Evolutionary conservation across 2,329 filamentous ascomycete species (phyloP).

Genomic region (Colletotrichum magnum): DNA sequence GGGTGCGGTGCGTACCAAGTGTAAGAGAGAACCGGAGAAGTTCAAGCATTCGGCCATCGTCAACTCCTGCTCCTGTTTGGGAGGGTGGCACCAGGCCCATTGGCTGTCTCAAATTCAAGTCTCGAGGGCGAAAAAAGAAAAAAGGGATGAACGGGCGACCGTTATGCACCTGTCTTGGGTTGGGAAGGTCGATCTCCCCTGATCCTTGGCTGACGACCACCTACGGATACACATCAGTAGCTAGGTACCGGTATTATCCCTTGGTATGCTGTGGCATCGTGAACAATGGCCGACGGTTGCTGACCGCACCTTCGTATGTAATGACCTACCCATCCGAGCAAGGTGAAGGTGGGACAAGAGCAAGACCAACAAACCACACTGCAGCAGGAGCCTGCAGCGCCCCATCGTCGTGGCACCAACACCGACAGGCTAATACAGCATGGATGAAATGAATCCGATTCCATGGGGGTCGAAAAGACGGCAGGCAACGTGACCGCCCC

Average conservation of each 20-base stretch:
- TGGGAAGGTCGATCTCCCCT: slow-evolving; percentile 4
- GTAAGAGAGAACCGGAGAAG: not conserved
- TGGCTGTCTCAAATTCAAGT: slow-evolving; percentile 29
- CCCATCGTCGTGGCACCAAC: no score
- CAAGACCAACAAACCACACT: no score
- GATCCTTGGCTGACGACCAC: not conserved
- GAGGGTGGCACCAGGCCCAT: slow-evolving; percentile 27
- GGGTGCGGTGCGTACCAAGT: not conserved
- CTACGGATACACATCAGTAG: no score
- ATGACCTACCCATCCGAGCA: no score
- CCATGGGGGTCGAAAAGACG: not conserved
- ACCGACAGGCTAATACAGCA: no score
- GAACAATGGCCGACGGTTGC: not conserved
- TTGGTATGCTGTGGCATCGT: not conserved
- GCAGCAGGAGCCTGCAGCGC: no score
- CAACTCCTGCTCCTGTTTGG: slow-evolving; percentile 31
- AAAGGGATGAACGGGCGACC: slow-evolving; percentile 19
- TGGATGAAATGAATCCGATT: no score
- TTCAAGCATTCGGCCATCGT: slow-evolving; percentile 6
- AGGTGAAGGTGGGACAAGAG: no score
- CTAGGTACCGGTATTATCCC: not conserved
- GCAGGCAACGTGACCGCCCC: slow-evolving; percentile 24
- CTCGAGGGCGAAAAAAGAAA: slow-evolving; percentile 11
- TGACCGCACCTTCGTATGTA: not conserved
- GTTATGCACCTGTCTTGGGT: slow-evolving; percentile 24